Base-by-base conservation (phyloP, 306 rosid genomes). In the Prunus campanulata region DNA sequence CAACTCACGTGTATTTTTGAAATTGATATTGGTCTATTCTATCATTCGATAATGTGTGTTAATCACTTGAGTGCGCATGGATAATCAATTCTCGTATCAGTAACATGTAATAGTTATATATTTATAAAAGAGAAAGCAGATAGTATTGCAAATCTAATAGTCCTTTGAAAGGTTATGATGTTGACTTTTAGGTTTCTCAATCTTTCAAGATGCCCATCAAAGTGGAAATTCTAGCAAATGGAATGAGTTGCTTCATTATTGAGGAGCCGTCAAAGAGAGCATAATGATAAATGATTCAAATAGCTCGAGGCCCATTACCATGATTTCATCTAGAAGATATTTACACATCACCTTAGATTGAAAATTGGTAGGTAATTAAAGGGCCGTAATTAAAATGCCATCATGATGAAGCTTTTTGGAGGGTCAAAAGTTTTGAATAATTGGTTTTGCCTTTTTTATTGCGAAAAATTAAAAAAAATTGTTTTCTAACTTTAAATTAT, bases 281-380 rank as follows among this genome's bases (percentile, higher is more conserved):
- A 9, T 13, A 14, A 49, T 49, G 19, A 35, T 47, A 3, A 14
- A 49, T 49, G 19, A 35, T 47, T 49, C 55, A 25, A 68, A 39
- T 25, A 4, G 24, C 13, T 4, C 25, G 52, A 67, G 57, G 39
- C 24, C 63, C 61, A 3, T 4, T 29, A 5, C 54, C 32, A 63
- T 35, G 19, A 52, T 63, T 80, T 54, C 51, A 70, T 70, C 68
- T 63, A 54, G 80, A 80, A 80, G 80, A 80, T 63, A 29, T 50
- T 12, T 51, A 75, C 80, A 29, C 77, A 51, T 1, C 65, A 75
- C 68, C 77, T 75, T 63, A 47, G 57, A 71, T 51, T 32, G 65
- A 63, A 51, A 39, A 1, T 39, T 7, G 44, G 44, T 39, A 6
- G 44, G 44, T 39, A 39, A 19, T 50, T 5, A 60, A 25, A 11